A percentile compares a stretch with the other conserved stretches of the same genome.
Conservation (phyloP, 2,329 filamentous ascomycete species). For the Intubia oerlemansii region DNA sequence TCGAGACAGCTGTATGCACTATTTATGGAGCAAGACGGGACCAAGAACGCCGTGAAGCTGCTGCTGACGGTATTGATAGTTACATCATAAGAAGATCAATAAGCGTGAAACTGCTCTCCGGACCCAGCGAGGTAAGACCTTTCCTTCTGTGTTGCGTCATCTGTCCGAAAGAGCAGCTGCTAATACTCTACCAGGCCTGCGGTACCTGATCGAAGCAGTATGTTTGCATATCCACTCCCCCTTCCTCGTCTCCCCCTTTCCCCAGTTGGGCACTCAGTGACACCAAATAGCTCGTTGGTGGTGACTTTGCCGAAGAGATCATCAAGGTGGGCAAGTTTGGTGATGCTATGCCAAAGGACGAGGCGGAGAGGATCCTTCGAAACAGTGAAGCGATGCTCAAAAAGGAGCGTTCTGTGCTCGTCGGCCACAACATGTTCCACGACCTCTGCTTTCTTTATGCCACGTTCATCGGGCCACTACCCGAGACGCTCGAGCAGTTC, state of each 20-base stretch:
- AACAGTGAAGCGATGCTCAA: constrained; percentile 12
- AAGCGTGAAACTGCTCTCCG: constrained; percentile 4
- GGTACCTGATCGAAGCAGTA: neutral
- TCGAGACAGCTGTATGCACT: neutral
- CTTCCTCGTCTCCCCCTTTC: too few species aligned
- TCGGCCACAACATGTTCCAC: constrained; percentile 44
- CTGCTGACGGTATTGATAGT: too few species aligned
- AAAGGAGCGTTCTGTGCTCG: constrained; percentile 18
- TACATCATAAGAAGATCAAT: neutral
- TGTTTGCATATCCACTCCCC: too few species aligned
- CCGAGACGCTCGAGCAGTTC: constrained; percentile 31
- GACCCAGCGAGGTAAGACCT: constrained; percentile 9
- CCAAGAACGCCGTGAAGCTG: too few species aligned
- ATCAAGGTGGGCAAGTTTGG: neutral
- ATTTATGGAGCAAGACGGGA: too few species aligned
- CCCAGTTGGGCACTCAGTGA: neutral
- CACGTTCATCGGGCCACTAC: constrained; percentile 37
- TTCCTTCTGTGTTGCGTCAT: too few species aligned
- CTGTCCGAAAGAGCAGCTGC: too few species aligned
- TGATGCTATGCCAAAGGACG: neutral
- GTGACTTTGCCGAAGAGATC: constrained; percentile 10
- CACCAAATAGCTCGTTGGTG: constrained; percentile 10
- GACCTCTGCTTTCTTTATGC: constrained; percentile 42
- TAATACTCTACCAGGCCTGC: too few species aligned
- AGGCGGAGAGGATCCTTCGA: constrained; percentile 3